phyloP scores from a whole-genome alignment of 257 asterid species.

The Asclepias syriaca region DNA sequence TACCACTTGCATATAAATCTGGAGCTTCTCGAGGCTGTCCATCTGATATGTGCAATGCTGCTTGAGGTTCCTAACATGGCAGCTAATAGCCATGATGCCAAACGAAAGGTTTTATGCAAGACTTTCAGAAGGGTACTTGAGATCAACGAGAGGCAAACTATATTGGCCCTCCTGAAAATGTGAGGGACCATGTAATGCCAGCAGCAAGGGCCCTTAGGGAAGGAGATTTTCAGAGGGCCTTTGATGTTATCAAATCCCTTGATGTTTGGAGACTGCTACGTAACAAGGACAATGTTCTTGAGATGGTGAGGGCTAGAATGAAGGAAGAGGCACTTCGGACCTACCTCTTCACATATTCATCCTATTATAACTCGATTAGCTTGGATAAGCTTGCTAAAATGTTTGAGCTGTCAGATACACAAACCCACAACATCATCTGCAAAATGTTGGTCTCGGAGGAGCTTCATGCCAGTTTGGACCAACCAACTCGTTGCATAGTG shows the following conservation, averaged over 20 bases:
- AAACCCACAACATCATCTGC: constrained; percentile 66
- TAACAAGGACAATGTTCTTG: constrained; percentile 61
- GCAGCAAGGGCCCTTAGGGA: constrained; percentile 79
- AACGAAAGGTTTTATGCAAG: constrained; percentile 79
- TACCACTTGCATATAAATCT: constrained; percentile 97
- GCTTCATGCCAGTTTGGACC: constrained; percentile 94
- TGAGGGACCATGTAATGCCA: constrained; percentile 95
- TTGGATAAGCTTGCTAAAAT: constrained; percentile 71
- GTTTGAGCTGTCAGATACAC: constrained; percentile 69
- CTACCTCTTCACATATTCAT: constrained; percentile 71
- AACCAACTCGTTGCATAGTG: constrained; percentile 75
- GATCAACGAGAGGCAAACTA: constrained; percentile 83
- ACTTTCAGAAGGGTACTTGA: constrained; percentile 75
- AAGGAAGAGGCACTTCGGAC: constrained; percentile 94
- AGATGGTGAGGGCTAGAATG: constrained; percentile 72
- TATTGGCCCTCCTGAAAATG: constrained; percentile 95
- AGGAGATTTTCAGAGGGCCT: constrained; percentile 79
- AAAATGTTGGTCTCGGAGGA: constrained; percentile 92
- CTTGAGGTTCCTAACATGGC: constrained; percentile 99
- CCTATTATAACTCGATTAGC: constrained; percentile 68
- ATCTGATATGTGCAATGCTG: constrained; percentile 83
- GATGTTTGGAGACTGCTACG: constrained; percentile 82
- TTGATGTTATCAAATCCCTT: constrained; percentile 56
- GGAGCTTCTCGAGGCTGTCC: constrained; percentile 97
- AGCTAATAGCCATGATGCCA: constrained; percentile 75